phyloP scores from a whole-genome alignment of 2,329 filamentous ascomycete species.

The Aspergillus flavus region DNA sequence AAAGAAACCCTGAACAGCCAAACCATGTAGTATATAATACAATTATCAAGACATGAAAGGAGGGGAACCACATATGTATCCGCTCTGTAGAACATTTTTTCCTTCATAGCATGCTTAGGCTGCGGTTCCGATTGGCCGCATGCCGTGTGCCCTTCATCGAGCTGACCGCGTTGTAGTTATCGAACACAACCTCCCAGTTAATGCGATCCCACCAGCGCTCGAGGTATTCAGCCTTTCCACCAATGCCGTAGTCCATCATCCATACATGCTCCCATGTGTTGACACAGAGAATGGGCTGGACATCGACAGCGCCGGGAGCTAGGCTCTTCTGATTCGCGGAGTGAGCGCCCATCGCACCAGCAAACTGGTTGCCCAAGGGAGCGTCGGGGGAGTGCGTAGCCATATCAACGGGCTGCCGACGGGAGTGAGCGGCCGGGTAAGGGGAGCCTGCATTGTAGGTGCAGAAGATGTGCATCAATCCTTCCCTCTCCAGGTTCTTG shows the following conservation, averaged over 20 bases:
- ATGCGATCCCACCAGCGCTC: slow-evolving; percentile 85
- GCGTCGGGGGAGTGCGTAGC: slow-evolving; percentile 42
- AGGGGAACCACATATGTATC: slow-evolving; percentile 3
- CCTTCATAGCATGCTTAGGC: slow-evolving; percentile 30
- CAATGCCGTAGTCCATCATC: slow-evolving; percentile 76
- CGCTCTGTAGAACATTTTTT: slow-evolving; percentile 6
- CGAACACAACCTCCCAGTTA: slow-evolving; percentile 76
- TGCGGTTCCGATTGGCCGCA: slow-evolving; percentile 25
- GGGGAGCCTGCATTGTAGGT: slow-evolving; percentile 93
- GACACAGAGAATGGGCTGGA: slow-evolving; percentile 81
- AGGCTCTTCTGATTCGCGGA: slow-evolving; percentile 37
- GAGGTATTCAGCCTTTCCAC: slow-evolving; percentile 75
- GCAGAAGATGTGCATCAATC: slow-evolving; percentile 68
- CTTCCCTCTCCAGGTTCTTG: slow-evolving; percentile 51
- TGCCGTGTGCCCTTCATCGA: slow-evolving; percentile 26
- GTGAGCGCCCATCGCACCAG: slow-evolving; percentile 39
- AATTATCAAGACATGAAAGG: slow-evolving; percentile 26
- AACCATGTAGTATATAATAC: slow-evolving; percentile 31
- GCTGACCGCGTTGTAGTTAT: slow-evolving; percentile 42
- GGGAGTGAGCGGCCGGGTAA: slow-evolving; percentile 81
- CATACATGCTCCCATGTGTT: slow-evolving; percentile 97
- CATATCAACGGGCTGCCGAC: slow-evolving; percentile 60
- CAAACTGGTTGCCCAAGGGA: slow-evolving; percentile 38
- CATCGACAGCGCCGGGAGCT: slow-evolving; percentile 49
- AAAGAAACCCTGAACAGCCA: slow-evolving; percentile 18